Conservation (phyloP, 108 stramenopile genomes). For the Pseudonitzschia delicatissima region DNA sequence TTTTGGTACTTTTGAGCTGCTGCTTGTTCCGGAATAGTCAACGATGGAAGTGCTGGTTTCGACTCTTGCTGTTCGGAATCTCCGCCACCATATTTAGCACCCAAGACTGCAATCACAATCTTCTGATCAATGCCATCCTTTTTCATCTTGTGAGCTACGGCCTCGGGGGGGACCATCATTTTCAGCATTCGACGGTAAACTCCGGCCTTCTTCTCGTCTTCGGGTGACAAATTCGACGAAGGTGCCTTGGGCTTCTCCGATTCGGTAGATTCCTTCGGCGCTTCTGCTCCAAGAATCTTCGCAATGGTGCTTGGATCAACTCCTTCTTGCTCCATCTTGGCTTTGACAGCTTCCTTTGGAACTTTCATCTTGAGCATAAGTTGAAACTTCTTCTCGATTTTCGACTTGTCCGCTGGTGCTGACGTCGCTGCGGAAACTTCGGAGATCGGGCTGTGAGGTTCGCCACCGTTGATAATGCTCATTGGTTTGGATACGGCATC, state of each 20-base stretch:
- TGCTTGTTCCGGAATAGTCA: conserved; percentile 40
- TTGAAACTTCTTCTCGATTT: conserved; percentile 30
- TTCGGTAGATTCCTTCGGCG: neutral
- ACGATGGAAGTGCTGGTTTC: conserved; percentile 10
- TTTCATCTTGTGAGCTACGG: conserved; percentile 72
- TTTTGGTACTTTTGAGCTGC: conserved; percentile 29
- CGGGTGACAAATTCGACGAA: conserved; percentile 22
- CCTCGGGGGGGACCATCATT: conserved; percentile 72
- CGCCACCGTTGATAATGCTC: conserved; percentile 12
- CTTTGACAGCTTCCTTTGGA: conserved; percentile 44
- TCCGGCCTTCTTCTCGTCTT: conserved; percentile 50
- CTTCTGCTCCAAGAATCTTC: conserved; percentile 23
- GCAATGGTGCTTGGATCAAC: conserved; percentile 36
- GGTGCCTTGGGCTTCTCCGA: neutral
- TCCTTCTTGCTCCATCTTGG: conserved; percentile 46
- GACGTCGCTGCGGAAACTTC: conserved; percentile 26
- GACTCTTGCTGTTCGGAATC: neutral
- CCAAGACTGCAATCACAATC: conserved; percentile 46
- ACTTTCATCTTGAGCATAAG: conserved; percentile 50
- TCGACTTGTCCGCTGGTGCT: conserved; percentile 11
- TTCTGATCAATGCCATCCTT: conserved; percentile 56
- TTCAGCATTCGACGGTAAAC: conserved; percentile 75
- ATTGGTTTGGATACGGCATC: conserved; percentile 15
- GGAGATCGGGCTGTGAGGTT: conserved; percentile 33
- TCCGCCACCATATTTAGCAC: neutral